Evolutionary conservation across 2,329 filamentous ascomycete species (phyloP).

Genomic region (Fusarium scirpi): DNA sequence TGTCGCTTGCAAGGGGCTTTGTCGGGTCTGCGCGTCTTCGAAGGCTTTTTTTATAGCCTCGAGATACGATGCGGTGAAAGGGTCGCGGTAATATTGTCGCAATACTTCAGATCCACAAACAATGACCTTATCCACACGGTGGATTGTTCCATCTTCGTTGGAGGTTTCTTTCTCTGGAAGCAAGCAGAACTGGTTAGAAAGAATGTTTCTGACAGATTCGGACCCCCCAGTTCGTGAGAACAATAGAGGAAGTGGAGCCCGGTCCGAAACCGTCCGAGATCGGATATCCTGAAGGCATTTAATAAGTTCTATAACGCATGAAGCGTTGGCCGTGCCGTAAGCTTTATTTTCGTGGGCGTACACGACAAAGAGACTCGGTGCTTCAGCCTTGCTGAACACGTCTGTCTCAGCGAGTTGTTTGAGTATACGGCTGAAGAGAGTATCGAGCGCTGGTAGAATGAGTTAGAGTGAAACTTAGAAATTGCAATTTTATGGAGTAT

Average conservation of each 20-base stretch:
- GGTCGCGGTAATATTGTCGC: not conserved
- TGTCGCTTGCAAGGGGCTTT: rapidly evolving
- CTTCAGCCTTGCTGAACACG: not conserved
- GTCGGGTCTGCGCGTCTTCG: rapidly evolving
- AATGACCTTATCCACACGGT: not conserved
- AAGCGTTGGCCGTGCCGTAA: not conserved
- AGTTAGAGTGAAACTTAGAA: too few relatives aligned
- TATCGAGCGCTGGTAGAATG: not conserved
- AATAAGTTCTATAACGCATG: not conserved
- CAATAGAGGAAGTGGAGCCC: not conserved
- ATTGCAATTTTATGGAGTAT: too few relatives aligned
- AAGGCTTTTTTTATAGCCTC: not conserved
- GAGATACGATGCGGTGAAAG: not conserved
- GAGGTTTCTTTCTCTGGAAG: not conserved
- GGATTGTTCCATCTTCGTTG: not conserved
- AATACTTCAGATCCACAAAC: not conserved
- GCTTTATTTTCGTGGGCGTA: not conserved
- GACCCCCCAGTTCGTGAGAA: not conserved
- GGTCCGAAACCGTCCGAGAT: not conserved
- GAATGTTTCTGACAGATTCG: not conserved
- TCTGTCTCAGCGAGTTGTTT: not conserved
- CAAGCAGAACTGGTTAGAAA: not conserved
- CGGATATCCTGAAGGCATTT: not conserved
- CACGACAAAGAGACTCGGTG: not conserved
- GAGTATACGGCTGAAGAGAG: not conserved